These are phyloP conservation scores for Pythium monospermum DNA, from an alignment of 352 stramenopile genomes.

Conservation along the genomic window DNA sequence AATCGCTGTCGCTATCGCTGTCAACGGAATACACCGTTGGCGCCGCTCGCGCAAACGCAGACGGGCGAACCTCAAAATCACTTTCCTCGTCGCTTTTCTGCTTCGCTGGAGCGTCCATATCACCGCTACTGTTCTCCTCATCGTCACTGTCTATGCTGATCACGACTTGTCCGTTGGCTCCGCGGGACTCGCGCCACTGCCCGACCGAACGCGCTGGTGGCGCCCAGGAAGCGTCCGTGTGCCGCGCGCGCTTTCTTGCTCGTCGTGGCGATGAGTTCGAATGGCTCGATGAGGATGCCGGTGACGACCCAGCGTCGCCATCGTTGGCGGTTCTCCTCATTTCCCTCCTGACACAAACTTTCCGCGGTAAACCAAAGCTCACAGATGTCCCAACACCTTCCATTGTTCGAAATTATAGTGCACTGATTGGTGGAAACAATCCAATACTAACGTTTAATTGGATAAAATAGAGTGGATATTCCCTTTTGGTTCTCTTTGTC, in stretches of 20 bases:
- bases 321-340: slow-evolving; percentile 5
- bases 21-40: slow-evolving; percentile 17
- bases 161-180: slow-evolving; percentile 45
- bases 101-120: neutral
- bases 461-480: slow-evolving; percentile 5
- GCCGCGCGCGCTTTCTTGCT: slow-evolving; percentile 53
- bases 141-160: slow-evolving; percentile 29
- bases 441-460: slow-evolving; percentile 6
- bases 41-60: neutral
- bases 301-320: neutral
- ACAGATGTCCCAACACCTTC: slow-evolving; percentile 9
- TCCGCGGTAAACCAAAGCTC: neutral
- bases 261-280: slow-evolving; percentile 19
- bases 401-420: slow-evolving; percentile 4
- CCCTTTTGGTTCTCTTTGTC: slow-evolving; percentile 3
- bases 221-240: slow-evolving; percentile 62
- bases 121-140: neutral
- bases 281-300: neutral
- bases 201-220: slow-evolving; percentile 25
- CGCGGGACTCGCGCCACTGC: slow-evolving; percentile 63
- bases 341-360: slow-evolving; percentile 1
- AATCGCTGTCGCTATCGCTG: slow-evolving; percentile 19
- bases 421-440: slow-evolving; percentile 8
- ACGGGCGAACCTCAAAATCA: neutral
- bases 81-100: neutral